phyloP scores from a whole-genome alignment of 208 protist species.

The Crithidia mellificae region DNA sequence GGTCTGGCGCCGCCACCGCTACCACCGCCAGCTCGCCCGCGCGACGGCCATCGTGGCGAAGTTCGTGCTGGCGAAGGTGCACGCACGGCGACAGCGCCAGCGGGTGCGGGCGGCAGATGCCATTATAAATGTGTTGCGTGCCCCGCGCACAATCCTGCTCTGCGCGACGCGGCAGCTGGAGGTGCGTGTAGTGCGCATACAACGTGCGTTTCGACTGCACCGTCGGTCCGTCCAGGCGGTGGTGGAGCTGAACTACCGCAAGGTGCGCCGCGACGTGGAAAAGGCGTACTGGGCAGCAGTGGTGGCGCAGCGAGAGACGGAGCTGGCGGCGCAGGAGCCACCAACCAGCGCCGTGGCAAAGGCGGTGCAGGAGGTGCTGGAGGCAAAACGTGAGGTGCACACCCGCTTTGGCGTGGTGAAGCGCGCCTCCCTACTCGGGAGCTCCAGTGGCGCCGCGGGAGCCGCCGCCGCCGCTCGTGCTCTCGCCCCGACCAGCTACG shows the following conservation, averaged over 20 bases:
- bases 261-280: conserved; percentile 50
- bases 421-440: not conserved
- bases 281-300: conserved; percentile 55
- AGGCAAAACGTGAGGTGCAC: conserved; percentile 8
- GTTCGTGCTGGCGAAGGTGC: conserved; percentile 16
- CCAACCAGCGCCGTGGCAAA: conserved; percentile 1
- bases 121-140: conserved; percentile 18
- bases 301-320: conserved; percentile 37
- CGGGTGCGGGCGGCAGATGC: conserved; percentile 12
- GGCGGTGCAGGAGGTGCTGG: conserved; percentile 12
- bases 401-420: not conserved
- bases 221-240: conserved; percentile 36
- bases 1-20: conserved; percentile 39
- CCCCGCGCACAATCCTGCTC: conserved; percentile 24
- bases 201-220: conserved; percentile 51
- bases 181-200: conserved; percentile 37
- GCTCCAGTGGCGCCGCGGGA: not conserved
- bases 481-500: conserved; percentile 8
- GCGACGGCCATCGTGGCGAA: conserved; percentile 18
- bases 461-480: not conserved
- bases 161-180: conserved; percentile 16
- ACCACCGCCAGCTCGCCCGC: conserved; percentile 14
- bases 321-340: conserved; percentile 24
- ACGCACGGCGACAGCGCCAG: conserved; percentile 9
- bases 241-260: conserved; percentile 64